phyloP scores from a whole-genome alignment of 2,329 filamentous ascomycete species.

The Cercospora berteroae region DNA sequence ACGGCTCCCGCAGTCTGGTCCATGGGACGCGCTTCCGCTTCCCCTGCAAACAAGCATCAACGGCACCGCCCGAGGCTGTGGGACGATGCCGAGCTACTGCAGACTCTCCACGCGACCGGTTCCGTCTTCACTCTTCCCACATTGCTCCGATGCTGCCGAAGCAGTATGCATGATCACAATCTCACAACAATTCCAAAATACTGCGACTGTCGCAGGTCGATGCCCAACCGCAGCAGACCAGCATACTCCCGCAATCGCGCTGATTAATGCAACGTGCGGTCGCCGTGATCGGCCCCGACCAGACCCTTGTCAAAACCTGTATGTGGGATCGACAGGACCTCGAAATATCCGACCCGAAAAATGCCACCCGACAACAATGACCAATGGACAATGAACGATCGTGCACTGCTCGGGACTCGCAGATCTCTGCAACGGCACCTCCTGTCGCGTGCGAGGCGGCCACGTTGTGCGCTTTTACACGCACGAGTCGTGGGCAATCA shows the following conservation, averaged over 20 bases:
- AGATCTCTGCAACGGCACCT: background rate
- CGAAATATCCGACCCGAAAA: background rate
- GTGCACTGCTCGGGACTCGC: conserved; percentile 22
- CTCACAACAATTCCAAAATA: background rate
- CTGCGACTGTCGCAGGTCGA: background rate
- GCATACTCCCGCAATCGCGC: background rate
- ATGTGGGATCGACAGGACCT: background rate
- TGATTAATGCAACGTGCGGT: background rate
- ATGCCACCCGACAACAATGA: background rate
- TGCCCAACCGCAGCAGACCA: background rate
- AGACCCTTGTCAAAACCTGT: background rate
- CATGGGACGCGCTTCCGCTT: background rate
- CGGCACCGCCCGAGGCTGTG: conserved; percentile 3
- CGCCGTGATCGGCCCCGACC: background rate
- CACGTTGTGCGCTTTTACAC: background rate
- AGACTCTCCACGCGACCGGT: background rate
- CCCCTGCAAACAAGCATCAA: background rate
- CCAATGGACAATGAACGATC: background rate
- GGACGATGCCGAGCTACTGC: conserved; percentile 2
- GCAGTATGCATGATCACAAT: background rate
- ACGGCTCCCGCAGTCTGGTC: background rate
- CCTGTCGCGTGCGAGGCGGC: conserved; percentile 1
- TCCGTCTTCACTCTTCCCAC: conserved; percentile 40
- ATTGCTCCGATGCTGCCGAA: background rate
- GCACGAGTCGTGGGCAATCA: background rate